Evolutionary conservation across 192 early-diverging fungal species (phyloP).

Genomic region (Entophlyctis helioformis): DNA sequence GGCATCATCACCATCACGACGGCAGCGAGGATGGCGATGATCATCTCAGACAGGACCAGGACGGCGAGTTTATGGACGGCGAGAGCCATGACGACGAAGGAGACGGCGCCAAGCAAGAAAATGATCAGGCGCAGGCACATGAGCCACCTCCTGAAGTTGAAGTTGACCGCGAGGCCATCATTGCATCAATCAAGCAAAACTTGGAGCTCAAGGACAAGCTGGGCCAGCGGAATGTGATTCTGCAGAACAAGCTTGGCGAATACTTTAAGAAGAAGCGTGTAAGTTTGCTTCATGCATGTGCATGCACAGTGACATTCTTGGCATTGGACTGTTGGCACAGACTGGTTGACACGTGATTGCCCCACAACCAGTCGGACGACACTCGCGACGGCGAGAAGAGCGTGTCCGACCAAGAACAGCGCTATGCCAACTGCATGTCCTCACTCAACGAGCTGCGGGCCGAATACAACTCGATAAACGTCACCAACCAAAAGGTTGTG

Average conservation of each 20-base stretch:
- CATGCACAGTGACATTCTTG: no score
- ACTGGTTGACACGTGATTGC: background rate
- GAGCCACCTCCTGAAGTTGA: no score
- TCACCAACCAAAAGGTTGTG: conserved; percentile 19
- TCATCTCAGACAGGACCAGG: no score
- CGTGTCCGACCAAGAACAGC: conserved; percentile 34
- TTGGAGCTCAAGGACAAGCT: conserved; percentile 36
- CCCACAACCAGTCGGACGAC: conserved; percentile 30
- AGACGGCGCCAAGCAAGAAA: no score
- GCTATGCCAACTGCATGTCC: conserved; percentile 31
- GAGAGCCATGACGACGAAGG: no score
- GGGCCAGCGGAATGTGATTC: conserved; percentile 13
- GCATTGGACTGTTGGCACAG: no score
- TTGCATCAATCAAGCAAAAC: conserved; percentile 16
- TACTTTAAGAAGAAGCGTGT: conserved; percentile 44
- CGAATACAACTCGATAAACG: conserved; percentile 21
- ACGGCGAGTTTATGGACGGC: no score
- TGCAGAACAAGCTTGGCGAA: conserved; percentile 45
- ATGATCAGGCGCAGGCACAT: no score
- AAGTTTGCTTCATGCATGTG: background rate
- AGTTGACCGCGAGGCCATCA: conserved; percentile 32
- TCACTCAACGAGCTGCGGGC: conserved; percentile 18
- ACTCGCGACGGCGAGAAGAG: conserved; percentile 36
- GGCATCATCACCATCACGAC: no score
- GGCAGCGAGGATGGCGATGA: no score